Conservation (phyloP, 31 red algal species). For the Porphyra umbilicalis region DNA sequence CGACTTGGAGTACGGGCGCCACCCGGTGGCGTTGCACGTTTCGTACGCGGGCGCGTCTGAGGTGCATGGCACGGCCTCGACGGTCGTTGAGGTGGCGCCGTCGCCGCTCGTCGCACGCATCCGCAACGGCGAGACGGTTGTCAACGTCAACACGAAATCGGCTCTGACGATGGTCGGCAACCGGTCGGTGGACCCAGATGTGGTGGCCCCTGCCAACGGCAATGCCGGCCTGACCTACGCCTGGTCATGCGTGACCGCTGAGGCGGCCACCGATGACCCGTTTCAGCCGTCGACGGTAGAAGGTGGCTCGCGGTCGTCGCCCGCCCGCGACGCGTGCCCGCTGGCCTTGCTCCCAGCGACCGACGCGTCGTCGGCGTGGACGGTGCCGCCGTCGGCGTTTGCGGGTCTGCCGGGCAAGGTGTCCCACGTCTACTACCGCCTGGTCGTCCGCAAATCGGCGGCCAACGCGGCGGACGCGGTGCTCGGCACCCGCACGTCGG, state of each 20-base stretch:
- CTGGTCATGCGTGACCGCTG: slow-evolving; percentile 28
- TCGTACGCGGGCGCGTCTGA: slow-evolving; percentile 20
- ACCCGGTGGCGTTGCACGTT: slow-evolving; percentile 39
- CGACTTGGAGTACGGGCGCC: slow-evolving; percentile 24
- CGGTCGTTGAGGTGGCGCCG: slow-evolving; percentile 19
- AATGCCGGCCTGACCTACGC: slow-evolving; percentile 24
- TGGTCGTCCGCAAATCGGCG: slow-evolving; percentile 27
- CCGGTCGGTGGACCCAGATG: slow-evolving; percentile 48
- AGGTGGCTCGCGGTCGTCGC: slow-evolving; percentile 21
- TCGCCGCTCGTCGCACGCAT: slow-evolving; percentile 32
- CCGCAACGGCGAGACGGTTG: slow-evolving; percentile 35
- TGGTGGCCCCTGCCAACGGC: background rate
- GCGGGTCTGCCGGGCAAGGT: slow-evolving; percentile 10
- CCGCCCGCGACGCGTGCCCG: slow-evolving; percentile 2
- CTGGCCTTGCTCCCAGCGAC: background rate
- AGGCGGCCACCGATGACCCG: slow-evolving; percentile 12
- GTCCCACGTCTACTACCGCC: slow-evolving; percentile 16
- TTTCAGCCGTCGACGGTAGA: slow-evolving; percentile 5
- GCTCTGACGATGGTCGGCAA: slow-evolving; percentile 20
- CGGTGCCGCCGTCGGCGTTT: slow-evolving; percentile 20
- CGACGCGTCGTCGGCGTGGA: slow-evolving; percentile 6
- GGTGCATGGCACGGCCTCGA: slow-evolving; percentile 29
- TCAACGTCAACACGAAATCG: slow-evolving; percentile 29
- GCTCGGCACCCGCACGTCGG: slow-evolving; percentile 7
- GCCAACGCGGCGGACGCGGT: background rate